phyloP scores from a whole-genome alignment of 805 yeast species.

The Clavispora fructus region DNA sequence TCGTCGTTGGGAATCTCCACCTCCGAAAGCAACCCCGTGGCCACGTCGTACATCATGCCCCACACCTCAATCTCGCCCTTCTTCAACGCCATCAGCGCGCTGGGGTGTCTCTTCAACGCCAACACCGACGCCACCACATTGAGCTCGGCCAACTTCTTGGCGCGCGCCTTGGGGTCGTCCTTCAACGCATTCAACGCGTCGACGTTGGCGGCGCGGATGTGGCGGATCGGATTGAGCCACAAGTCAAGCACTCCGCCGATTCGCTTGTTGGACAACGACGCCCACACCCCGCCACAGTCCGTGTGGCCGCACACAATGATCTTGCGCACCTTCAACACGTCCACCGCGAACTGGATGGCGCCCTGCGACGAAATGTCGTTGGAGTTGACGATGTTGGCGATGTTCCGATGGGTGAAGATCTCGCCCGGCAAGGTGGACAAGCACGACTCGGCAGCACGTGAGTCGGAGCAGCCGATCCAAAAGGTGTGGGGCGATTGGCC shows the following conservation, averaged over 20 bases:
- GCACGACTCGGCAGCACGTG: conserved; percentile 17
- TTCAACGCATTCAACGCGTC: conserved; percentile 12
- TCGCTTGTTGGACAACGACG: conserved; percentile 16
- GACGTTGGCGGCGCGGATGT: conserved; percentile 16
- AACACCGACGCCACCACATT: conserved; percentile 15
- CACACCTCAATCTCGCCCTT: conserved; percentile 18
- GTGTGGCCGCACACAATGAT: conserved; percentile 19
- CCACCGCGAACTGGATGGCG: conserved; percentile 17
- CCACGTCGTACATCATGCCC: conserved; percentile 19
- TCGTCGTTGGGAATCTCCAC: conserved; percentile 33
- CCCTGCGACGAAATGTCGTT: conserved; percentile 17
- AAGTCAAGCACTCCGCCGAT: conserved; percentile 19
- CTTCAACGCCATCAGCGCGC: conserved; percentile 16
- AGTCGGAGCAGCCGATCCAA: conserved; percentile 19
- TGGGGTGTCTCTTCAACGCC: conserved; percentile 17
- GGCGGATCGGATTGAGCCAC: conserved; percentile 19
- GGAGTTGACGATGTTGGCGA: conserved; percentile 17
- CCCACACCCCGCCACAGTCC: conserved; percentile 19
- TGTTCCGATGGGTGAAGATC: conserved; percentile 17
- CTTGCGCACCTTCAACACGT: conserved; percentile 16
- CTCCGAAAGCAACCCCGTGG: conserved; percentile 16
- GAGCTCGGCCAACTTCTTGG: conserved; percentile 17
- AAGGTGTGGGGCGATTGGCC: conserved; percentile 18
- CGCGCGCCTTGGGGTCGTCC: conserved; percentile 13
- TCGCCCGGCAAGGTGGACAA: conserved; percentile 18